Evolutionary conservation across 1,284 basidiomycete species (phyloP).

Genomic region (Rhodotorula glutinis): DNA sequence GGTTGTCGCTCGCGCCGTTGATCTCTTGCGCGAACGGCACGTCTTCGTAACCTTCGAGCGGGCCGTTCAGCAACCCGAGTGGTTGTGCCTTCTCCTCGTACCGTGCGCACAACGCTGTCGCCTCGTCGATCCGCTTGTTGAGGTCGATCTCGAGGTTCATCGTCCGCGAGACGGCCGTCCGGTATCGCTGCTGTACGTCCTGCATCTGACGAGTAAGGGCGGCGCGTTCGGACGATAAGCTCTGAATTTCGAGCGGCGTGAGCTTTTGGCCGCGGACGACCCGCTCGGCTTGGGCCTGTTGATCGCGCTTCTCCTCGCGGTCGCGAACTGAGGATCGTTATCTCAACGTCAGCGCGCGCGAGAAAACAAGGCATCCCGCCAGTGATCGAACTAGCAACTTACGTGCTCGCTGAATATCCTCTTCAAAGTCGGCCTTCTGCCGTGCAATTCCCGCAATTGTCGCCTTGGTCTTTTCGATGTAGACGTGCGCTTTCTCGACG

Average conservation of each 20-base stretch:
- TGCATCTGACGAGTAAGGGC: slow-evolving; percentile 16
- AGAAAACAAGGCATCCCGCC: no score
- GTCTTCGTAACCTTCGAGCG: slow-evolving; percentile 37
- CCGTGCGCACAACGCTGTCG: slow-evolving; percentile 23
- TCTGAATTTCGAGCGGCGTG: slow-evolving; percentile 41
- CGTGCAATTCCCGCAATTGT: background rate
- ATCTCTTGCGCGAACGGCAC: slow-evolving; percentile 43
- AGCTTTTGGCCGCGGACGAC: slow-evolving; percentile 39
- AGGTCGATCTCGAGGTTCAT: slow-evolving; percentile 41
- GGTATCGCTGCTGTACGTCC: slow-evolving; percentile 17
- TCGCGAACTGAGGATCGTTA: slow-evolving; percentile 1
- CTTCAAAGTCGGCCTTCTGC: slow-evolving; percentile 1
- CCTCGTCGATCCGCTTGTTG: slow-evolving; percentile 29
- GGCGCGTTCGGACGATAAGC: slow-evolving; percentile 36
- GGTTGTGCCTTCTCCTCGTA: slow-evolving; percentile 39
- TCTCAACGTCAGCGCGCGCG: background rate
- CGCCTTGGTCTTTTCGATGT: slow-evolving; percentile 1
- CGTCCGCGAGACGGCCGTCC: slow-evolving; percentile 13
- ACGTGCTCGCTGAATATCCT: slow-evolving; percentile 18
- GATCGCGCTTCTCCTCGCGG: slow-evolving; percentile 13
- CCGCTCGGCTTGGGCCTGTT: slow-evolving; percentile 17
- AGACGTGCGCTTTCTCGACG: slow-evolving; percentile 10
- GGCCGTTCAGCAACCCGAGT: slow-evolving; percentile 37
- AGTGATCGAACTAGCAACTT: background rate
- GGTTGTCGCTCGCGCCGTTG: slow-evolving; percentile 37